Base-by-base conservation (phyloP, 73 alveolate species). In the Tetrahymena malaccensis region DNA sequence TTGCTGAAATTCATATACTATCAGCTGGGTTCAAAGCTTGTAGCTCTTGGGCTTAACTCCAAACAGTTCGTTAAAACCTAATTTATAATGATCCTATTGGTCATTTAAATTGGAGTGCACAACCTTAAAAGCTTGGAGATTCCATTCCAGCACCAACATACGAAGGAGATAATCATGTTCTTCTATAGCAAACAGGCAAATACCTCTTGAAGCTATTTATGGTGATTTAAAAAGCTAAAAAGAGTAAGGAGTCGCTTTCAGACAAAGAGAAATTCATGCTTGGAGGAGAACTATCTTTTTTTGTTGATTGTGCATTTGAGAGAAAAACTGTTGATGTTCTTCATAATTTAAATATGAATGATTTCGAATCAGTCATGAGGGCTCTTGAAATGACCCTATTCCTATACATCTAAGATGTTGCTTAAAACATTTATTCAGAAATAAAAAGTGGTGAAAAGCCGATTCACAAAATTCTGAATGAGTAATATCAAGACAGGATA, bases 131-230 rank as follows among this genome's bases (percentile, higher is more conserved):
- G 25, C 43, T 85, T 34, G 95, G 95, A 17, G 95, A 95, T 33
- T 50, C 70, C 34, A 70, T 55, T 15, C 97, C 97, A 33, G 70
- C 35, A 34, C 93, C 35, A 10, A 97, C 98, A 33, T 97, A 96
- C 96, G 98, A 97, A 94, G 98, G 98, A 13, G 98, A 97, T 38
- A 97, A 97, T 70, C 93, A 94, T 34, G 98, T 97, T 15, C 93
- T 97, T 22, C 12, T 97, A 57, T 55, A 96, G 83, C 84, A 97
- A 84, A 94, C 98, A 19, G 96, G 96, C 40, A 85, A 94, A 93
- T 83, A 94, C 44, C 85, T 96, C 40, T 85, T 96, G 56, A 96
- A 96, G 35, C 31, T 55, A 16, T 94, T 94, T 31, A 70, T 22
- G 89, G 37, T 31, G 7, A 70, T 70, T 70, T 70, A 70, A 70